Base-by-base conservation (phyloP, 306 rosid species). In the Castanopsis chinensis region DNA sequence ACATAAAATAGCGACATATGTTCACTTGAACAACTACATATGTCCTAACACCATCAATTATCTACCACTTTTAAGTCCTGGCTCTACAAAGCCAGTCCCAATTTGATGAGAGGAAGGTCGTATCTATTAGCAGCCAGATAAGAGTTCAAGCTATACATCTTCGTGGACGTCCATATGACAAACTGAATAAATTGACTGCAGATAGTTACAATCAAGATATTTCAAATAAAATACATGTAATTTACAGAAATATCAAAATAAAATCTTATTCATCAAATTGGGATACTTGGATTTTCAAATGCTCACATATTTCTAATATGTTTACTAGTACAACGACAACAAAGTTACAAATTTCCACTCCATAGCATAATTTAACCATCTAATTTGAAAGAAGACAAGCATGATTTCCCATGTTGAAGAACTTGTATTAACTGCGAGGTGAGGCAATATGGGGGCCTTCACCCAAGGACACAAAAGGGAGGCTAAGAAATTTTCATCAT, bases 401-500 rank as follows among this genome's bases (percentile, higher is more conserved):
- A 65, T 54, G 58, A 81, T 84, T 65, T 32, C 32, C 59, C 15
- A 58, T 6, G 18, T 72, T 69, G 74, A 70, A 73, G 81, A 41
- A 28, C 4, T 21, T 37, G 6, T 69, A 79, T 57, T 20, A 59
- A 68, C 35, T 2, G 69, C 71, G 75, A 78, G 33, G 52, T 69
- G 20, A 23, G 32, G 79, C 43, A 63, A n/a, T n/a, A n/a, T 18
- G 43, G 51, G 37, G 21, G 75, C 37, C 45, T 74, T 71, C 28
- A 55, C 53, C 58, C 76, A 60, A 64, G 37, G 69, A 37, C 75
- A 65, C 75, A 58, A 61, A 57, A 73, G 60, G 58, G 63, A 67
- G 76, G 77, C 65, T 63, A 32, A 73, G 58, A 80, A 57, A 28
- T 81, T 84, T 85, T 90, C 87, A 69, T 69, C 94, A 76, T 95